Conservation (phyloP, 495 filamentous ascomycete species). For the Penicillium daleae region DNA sequence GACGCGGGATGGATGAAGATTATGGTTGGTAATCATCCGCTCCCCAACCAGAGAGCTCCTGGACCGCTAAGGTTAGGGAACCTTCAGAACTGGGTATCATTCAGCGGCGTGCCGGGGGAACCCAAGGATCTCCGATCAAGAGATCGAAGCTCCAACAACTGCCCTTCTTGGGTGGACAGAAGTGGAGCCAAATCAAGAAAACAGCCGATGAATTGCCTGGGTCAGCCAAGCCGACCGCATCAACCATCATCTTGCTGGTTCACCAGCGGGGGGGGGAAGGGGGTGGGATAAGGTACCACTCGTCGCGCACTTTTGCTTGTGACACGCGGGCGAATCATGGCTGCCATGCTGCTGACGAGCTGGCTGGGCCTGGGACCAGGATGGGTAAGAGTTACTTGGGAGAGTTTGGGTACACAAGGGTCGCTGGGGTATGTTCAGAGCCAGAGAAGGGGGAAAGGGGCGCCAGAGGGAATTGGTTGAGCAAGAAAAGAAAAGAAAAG, state of each 20-base stretch:
- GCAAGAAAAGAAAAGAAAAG: background rate
- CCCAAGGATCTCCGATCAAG: conserved; percentile 17
- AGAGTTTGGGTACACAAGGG: background rate
- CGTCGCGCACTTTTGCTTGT: background rate
- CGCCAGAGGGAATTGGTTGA: background rate
- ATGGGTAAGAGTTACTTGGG: background rate
- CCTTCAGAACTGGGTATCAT: background rate
- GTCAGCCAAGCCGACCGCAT: conserved; percentile 9
- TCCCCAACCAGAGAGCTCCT: background rate
- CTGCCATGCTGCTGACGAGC: background rate
- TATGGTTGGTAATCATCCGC: background rate
- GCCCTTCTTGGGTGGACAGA: conserved; percentile 2
- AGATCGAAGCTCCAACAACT: conserved; percentile 8
- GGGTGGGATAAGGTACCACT: background rate
- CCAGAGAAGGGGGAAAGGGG: conserved; percentile 7
- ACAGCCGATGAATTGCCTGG: conserved; percentile 4
- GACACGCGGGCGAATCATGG: background rate
- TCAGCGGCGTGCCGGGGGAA: conserved; percentile 2
- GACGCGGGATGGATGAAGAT: background rate
- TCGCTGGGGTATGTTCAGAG: background rate
- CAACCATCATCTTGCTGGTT: background rate
- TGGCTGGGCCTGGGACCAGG: background rate
- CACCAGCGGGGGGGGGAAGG: background rate
- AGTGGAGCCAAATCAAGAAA: background rate
- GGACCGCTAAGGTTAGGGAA: background rate